Evolutionary conservation across 2,329 filamentous ascomycete species (phyloP), one percentile per base, ranked within the genome.

Genomic region (Fusarium solani-melongenae): DNA sequence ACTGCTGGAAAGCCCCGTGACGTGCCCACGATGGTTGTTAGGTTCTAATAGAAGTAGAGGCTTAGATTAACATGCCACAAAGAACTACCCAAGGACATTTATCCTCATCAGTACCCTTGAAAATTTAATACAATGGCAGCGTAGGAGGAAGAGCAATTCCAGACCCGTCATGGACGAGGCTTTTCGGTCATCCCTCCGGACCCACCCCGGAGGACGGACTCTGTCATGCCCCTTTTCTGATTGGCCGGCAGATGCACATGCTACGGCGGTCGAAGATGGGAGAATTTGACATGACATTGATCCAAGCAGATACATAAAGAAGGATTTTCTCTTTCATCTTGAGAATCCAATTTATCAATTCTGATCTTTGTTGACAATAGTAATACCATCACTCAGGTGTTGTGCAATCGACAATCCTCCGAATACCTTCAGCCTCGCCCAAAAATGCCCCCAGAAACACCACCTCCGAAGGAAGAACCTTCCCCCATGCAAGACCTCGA

Each of bases 211-310:
- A 64, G 73, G 70, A 66, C 69, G 29, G 67, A 66, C 46, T 38
- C 41, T 77, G 76, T 77, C 76, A 77, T 77, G 68, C 58, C 74
- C 74, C 33, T 3, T 4, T 22, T 66, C 1, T 76, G 68, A 77
- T 77, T 77, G 76, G 76, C 22, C 4, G 12, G 27, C 5, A 6
- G 41, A 33, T 6, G 27, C 0, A 2, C 41, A 24, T 39, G 24
- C 1, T 24, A 38, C n/a, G n/a, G 34, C 49, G 59, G 33, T 14
- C 20, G 38, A 64, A 27, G 34, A 34, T 44, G 17, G 27, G 55
- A 67, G 49, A 61, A 46, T 61, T 17, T 51, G 62, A 71, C 36
- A 34, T 44, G 29, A 33, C 20, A 17, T 34, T 34, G 22, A 38
- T 58, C 7, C 27, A 12, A 8, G 7, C n/a, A n/a, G n/a, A n/a